phyloP scores from a whole-genome alignment of 2,329 filamentous ascomycete species.

The Podosphaera aphanis region DNA sequence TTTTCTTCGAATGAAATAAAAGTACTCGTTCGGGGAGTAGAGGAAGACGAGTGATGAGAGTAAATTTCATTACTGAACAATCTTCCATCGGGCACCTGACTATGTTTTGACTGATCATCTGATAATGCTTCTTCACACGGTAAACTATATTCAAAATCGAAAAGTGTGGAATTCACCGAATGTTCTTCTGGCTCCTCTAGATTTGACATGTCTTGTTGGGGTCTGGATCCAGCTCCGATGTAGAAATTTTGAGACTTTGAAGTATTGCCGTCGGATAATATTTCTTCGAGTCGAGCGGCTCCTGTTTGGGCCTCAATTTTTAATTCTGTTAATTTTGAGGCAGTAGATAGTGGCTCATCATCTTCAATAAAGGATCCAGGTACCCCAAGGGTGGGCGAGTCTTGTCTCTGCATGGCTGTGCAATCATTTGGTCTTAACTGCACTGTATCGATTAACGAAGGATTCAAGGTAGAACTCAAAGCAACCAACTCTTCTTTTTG shows the following conservation, averaged over 20 bases:
- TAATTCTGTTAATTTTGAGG: constrained; percentile 42
- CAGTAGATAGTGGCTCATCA: constrained; percentile 32
- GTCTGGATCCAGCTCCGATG: not conserved
- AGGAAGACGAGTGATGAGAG: constrained; percentile 12
- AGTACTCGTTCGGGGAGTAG: constrained; percentile 14
- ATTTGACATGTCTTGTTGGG: no score
- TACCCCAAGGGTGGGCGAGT: constrained; percentile 44
- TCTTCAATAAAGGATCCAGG: constrained; percentile 33
- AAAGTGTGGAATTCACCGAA: no score
- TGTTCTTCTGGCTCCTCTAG: no score
- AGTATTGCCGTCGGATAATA: constrained; percentile 5
- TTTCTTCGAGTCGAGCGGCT: constrained; percentile 13
- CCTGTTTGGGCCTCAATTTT: constrained; percentile 49
- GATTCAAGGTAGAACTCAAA: not conserved
- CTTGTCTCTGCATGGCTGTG: constrained; percentile 13
- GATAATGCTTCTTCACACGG: no score
- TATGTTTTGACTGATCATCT: no score
- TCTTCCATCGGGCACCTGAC: no score
- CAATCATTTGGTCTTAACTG: constrained; percentile 9
- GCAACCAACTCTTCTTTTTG: no score
- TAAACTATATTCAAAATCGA: no score
- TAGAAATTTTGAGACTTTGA: constrained; percentile 3
- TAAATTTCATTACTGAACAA: constrained; percentile 9
- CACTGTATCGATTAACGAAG: not conserved
- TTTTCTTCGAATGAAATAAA: constrained; percentile 11